Conservation (phyloP, 2,329 filamentous ascomycete genomes). For the Ascochyta fabae region DNA sequence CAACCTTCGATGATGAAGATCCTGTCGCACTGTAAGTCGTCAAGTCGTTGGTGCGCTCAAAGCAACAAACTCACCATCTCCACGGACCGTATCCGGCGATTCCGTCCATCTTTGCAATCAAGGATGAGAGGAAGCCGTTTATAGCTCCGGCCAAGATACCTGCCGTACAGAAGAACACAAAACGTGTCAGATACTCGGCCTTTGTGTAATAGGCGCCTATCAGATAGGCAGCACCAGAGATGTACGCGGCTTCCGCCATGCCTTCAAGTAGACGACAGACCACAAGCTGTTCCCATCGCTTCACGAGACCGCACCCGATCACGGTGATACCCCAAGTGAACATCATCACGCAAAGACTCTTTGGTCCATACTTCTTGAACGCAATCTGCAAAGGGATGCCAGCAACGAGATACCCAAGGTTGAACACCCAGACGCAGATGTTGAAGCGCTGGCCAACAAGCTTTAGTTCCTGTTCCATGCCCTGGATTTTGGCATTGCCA, state of each 20-base stretch:
- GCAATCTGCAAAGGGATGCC: conserved; percentile 44
- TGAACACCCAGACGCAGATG: conserved; percentile 48
- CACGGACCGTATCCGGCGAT: conserved; percentile 32
- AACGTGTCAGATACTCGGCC: conserved; percentile 60
- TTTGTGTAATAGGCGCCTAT: conserved; percentile 56
- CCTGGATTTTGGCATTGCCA: conserved; percentile 46
- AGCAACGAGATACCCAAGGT: conserved; percentile 46
- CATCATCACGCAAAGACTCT: conserved; percentile 45
- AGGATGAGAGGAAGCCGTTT: conserved; percentile 59
- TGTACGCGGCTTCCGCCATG: conserved; percentile 40
- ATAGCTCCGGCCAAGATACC: conserved; percentile 63
- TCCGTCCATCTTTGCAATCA: conserved; percentile 45
- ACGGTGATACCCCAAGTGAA: conserved; percentile 43
- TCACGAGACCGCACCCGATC: conserved; percentile 40
- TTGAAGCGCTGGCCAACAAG: conserved; percentile 48
- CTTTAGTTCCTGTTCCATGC: conserved; percentile 45
- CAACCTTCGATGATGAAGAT: conserved; percentile 69
- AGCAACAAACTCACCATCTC: conserved; percentile 32
- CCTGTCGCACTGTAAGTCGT: conserved; percentile 17
- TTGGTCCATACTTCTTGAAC: conserved; percentile 45
- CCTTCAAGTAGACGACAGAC: conserved; percentile 41
- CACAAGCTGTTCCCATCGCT: conserved; percentile 36
- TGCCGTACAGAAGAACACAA: conserved; percentile 60
- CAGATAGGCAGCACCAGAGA: conserved; percentile 38
- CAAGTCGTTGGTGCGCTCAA: too few species aligned